phyloP scores from a whole-genome alignment of 495 filamentous ascomycete genomes.

The Aspergillus cristatus region DNA sequence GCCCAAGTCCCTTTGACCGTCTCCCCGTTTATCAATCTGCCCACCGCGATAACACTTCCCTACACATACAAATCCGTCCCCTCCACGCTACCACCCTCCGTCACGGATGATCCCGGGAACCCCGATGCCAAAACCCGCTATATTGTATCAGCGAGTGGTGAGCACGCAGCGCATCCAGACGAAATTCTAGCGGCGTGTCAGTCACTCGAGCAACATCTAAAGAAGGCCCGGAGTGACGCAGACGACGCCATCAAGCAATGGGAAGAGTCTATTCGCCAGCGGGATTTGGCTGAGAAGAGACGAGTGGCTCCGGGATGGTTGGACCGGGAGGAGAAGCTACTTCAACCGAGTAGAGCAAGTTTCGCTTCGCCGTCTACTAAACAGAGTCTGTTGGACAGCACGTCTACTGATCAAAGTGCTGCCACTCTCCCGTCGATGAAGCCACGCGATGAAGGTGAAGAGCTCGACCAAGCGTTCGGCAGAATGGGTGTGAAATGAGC shows the following conservation, averaged over 20 bases:
- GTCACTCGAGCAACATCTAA: conserved; percentile 65
- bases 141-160: conserved; percentile 60
- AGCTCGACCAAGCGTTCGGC: conserved; percentile 87
- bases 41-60: conserved; percentile 80
- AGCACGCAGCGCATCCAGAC: conserved; percentile 69
- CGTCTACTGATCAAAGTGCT: conserved; percentile 30
- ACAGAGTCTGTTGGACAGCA: conserved; percentile 37
- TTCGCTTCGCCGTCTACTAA: conserved; percentile 10
- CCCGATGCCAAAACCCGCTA: conserved; percentile 48
- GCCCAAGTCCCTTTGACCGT: conserved; percentile 88
- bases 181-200: conserved; percentile 74
- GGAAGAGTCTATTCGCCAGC: conserved; percentile 58
- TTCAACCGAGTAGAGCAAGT: conserved; percentile 51
- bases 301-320: conserved; percentile 89
- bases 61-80: conserved; percentile 91
- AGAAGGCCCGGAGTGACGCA: conserved; percentile 53
- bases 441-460: conserved; percentile 56
- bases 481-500: conserved; percentile 44
- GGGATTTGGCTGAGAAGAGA: conserved; percentile 86
- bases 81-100: conserved; percentile 71
- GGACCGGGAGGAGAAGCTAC: conserved; percentile 74
- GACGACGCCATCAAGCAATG: conserved; percentile 56
- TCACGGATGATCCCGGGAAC: conserved; percentile 44
- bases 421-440: conserved; percentile 36
- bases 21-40: conserved; percentile 88